Evolutionary conservation across 495 filamentous ascomycete genomes (phyloP).

Genomic region (Aspergillus conjunctus): DNA sequence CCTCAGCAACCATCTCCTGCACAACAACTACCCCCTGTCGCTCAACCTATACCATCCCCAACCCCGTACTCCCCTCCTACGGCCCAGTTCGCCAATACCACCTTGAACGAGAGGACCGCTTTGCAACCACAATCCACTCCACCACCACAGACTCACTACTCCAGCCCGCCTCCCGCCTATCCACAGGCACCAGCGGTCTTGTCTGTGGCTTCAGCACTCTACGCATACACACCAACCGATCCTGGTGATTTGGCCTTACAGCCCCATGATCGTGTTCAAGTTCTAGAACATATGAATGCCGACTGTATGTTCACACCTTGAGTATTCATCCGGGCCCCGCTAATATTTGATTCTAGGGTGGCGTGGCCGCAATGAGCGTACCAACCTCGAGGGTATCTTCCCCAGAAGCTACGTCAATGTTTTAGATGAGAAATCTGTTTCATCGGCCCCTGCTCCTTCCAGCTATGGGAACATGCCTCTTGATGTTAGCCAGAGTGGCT

Average conservation of each 20-base stretch:
- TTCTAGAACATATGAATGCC: slow-evolving; percentile 88
- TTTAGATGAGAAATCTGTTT: slow-evolving; percentile 44
- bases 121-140: slow-evolving; percentile 32
- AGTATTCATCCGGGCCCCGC: background rate
- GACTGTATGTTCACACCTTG: slow-evolving; percentile 65
- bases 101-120: slow-evolving; percentile 57
- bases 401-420: slow-evolving; percentile 83
- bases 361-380: slow-evolving; percentile 81
- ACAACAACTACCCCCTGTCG: slow-evolving; percentile 31
- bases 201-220: slow-evolving; percentile 75
- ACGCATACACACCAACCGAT: slow-evolving; percentile 77
- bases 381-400: slow-evolving; percentile 85
- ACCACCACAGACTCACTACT: slow-evolving; percentile 44
- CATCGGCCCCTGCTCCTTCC: slow-evolving; percentile 38
- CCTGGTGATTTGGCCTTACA: slow-evolving; percentile 76
- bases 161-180: slow-evolving; percentile 56
- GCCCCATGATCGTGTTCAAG: slow-evolving; percentile 73
- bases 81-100: slow-evolving; percentile 49
- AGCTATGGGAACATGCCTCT: slow-evolving; percentile 57
- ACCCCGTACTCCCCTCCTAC: slow-evolving; percentile 45
- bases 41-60: slow-evolving; percentile 39
- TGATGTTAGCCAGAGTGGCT: slow-evolving; percentile 52
- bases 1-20: slow-evolving; percentile 34
- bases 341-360: slow-evolving; percentile 53
- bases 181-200: slow-evolving; percentile 60